A percentile compares a stretch with the other conserved stretches of the same genome.
Conservation (phyloP, 306 rosid genomes). For the Acacia acuminata region DNA sequence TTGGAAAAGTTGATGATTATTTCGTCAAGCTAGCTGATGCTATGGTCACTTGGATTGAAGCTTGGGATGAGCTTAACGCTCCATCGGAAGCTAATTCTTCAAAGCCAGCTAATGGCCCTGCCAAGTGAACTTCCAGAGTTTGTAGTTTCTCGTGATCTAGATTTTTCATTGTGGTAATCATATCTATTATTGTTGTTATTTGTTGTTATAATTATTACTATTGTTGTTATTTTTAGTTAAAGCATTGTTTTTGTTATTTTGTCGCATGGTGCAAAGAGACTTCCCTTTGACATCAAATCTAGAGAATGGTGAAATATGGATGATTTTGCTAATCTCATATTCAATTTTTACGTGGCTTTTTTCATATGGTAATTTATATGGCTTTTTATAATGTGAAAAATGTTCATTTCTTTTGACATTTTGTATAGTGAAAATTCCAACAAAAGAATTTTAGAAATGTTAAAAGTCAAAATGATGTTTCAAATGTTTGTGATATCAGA, state of each 20-base stretch:
- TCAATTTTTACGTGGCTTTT: too few relatives aligned
- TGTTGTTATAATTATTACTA: not conserved
- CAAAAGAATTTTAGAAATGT: too few relatives aligned
- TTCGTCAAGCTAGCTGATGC: constrained; percentile 79
- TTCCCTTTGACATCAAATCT: not conserved
- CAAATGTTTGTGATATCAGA: too few relatives aligned
- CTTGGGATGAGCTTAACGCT: constrained; percentile 85
- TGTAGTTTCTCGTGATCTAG: constrained; percentile 22
- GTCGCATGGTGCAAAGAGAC: not conserved
- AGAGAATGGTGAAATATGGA: not conserved
- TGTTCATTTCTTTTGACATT: too few relatives aligned
- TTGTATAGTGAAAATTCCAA: too few relatives aligned
- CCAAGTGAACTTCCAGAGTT: constrained; percentile 41
- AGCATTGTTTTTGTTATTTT: not conserved
- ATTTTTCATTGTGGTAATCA: constrained; percentile 1
- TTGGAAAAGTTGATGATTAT: constrained; percentile 63
- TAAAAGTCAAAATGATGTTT: too few relatives aligned
- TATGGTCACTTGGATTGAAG: constrained; percentile 93
- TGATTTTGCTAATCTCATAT: too few relatives aligned
- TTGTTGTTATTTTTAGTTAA: constrained; percentile 11
- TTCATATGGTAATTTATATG: too few relatives aligned
- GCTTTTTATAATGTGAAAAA: too few relatives aligned
- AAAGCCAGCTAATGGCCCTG: constrained; percentile 38
- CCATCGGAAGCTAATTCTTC: constrained; percentile 42
- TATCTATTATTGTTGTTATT: constrained; percentile 15